These are phyloP conservation scores for Alternaria ventricosa DNA, from an alignment of 2,329 filamentous ascomycete genomes.

Conservation along the genomic window DNA sequence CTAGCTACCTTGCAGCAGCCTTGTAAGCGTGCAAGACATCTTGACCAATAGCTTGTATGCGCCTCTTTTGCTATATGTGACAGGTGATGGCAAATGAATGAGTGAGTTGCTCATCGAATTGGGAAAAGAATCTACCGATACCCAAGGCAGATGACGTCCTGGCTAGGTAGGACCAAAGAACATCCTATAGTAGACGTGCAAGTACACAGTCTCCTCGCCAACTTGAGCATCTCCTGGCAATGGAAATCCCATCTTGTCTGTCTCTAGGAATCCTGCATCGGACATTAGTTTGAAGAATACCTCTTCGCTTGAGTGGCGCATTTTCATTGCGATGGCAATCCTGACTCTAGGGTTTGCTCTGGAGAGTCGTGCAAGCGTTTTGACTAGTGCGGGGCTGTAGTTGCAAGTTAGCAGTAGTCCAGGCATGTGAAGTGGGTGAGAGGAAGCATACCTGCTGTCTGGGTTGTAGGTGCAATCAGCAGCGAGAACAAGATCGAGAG, in stretches of 20 bases:
- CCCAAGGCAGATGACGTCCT: background rate
- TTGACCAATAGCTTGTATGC: background rate
- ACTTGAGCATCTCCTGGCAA: constrained; percentile 37
- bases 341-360: constrained; percentile 57
- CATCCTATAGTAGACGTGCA: constrained; percentile 27
- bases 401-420: background rate
- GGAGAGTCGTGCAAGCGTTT: constrained; percentile 60
- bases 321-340: constrained; percentile 69
- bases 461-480: constrained; percentile 78
- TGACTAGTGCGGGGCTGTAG: constrained; percentile 64
- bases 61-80: background rate
- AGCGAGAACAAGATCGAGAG: constrained; percentile 67
- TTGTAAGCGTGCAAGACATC: background rate
- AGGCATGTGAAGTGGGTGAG: background rate
- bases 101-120: background rate
- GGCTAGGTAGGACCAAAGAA: background rate
- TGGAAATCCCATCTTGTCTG: constrained; percentile 13
- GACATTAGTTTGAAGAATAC: constrained; percentile 67
- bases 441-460: constrained; percentile 57
- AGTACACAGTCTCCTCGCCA: constrained; percentile 35
- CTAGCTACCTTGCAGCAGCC: background rate
- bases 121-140: background rate
- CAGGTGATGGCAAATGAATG: background rate
- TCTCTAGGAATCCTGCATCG: constrained; percentile 34
- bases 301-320: constrained; percentile 69